Evolutionary conservation across 2,329 filamentous ascomycete species (phyloP).

Genomic region (Ceratocystis cubensis): DNA sequence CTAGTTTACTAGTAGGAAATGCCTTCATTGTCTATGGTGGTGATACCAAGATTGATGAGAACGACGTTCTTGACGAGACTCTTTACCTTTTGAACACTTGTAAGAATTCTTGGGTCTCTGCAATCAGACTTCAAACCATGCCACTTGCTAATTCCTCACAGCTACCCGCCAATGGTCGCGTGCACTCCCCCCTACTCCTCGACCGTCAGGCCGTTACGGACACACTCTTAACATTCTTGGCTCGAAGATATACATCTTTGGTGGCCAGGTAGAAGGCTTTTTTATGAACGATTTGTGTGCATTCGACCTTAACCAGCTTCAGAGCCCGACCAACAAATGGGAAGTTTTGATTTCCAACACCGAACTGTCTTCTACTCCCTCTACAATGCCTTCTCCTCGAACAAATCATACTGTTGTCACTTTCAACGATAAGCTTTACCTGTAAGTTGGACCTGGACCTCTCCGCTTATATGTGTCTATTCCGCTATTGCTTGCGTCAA

Average conservation of each 20-base stretch:
- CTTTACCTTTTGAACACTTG: slow-evolving; percentile 95
- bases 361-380: slow-evolving; percentile 29
- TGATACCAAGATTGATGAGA: slow-evolving; percentile 93
- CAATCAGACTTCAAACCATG: background rate
- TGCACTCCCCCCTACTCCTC: slow-evolving; percentile 72
- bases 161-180: slow-evolving; percentile 97
- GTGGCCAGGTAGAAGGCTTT: slow-evolving; percentile 89
- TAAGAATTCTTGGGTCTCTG: slow-evolving; percentile 37
- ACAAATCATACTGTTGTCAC: slow-evolving; percentile 92
- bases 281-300: slow-evolving; percentile 97
- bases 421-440: slow-evolving; percentile 83
- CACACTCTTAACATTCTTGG: slow-evolving; percentile 93
- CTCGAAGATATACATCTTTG: slow-evolving; percentile 95
- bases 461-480: no score
- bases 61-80: slow-evolving; percentile 84
- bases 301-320: slow-evolving; percentile 89
- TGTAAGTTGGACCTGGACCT: slow-evolving; percentile 45
- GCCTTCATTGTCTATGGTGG: slow-evolving; percentile 98
- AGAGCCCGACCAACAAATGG: slow-evolving; percentile 85
- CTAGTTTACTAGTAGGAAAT: slow-evolving; percentile 89
- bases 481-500: no score
- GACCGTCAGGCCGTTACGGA: slow-evolving; percentile 84
- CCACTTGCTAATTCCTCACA: slow-evolving; percentile 29
- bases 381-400: slow-evolving; percentile 62
- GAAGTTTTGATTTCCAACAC: slow-evolving; percentile 60